Percentiles rank a stretch among this genome's conserved stretches.
phyloP scores from a whole-genome alignment of 192 early-diverging fungal genomes.

The Backusella luteola region DNA sequence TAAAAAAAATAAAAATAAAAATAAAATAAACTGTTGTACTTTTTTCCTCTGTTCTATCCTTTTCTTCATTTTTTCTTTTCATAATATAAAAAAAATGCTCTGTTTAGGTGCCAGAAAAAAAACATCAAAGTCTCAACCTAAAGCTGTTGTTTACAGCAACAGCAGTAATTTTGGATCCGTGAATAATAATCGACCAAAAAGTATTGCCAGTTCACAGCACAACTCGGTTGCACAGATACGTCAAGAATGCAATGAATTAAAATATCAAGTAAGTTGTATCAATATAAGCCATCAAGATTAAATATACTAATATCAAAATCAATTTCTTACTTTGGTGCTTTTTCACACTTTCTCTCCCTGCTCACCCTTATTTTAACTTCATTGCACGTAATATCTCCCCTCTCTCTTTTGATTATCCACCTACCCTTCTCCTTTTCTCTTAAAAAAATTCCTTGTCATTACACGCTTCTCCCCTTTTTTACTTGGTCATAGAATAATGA shows the following conservation, averaged over 20 bases:
- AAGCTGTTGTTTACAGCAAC: not conserved
- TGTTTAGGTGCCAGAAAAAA: constrained; percentile 14
- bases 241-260: constrained; percentile 18
- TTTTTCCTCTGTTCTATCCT: not conserved
- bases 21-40: not conserved
- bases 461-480: not conserved
- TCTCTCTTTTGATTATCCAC: not conserved
- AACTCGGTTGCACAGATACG: constrained; percentile 6
- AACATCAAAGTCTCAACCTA: not conserved
- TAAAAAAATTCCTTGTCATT: not conserved
- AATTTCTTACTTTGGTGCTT: not conserved
- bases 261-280: constrained; percentile 5
- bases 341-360: not conserved
- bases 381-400: not conserved
- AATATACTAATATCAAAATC: not conserved
- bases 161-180: not conserved
- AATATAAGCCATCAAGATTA: not conserved
- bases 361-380: not conserved
- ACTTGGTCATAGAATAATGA: constrained; percentile 26
- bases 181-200: constrained; percentile 1
- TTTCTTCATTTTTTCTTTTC: not conserved
- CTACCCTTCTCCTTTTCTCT: not conserved
- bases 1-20: no score
- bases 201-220: constrained; percentile 5
- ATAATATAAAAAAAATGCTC: constrained; percentile 1